A percentile compares a stretch with the other conserved stretches of the same genome.
Evolutionary conservation across 805 yeast genomes (phyloP).

Genomic region (Pichia scutulata): DNA sequence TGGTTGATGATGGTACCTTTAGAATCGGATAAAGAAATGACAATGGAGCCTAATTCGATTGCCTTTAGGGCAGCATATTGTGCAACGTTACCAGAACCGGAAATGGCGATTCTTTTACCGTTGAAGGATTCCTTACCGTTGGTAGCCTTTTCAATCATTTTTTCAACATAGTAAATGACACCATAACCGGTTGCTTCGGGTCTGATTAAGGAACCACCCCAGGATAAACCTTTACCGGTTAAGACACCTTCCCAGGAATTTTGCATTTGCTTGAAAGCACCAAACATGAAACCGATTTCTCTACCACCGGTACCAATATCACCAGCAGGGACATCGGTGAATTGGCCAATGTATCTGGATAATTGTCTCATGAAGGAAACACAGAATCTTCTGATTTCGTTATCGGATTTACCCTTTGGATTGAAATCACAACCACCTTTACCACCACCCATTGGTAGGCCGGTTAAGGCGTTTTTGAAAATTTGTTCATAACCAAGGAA

Average conservation of each 20-base stretch:
- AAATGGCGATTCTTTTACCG: constrained; percentile 93
- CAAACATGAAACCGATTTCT: constrained; percentile 90
- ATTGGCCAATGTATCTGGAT: constrained; percentile 92
- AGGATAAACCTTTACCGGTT: constrained; percentile 94
- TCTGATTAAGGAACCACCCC: constrained; percentile 99
- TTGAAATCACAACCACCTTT: constrained; percentile 98
- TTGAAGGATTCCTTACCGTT: constrained; percentile 81
- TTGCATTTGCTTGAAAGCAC: constrained; percentile 88
- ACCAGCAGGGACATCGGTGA: constrained; percentile 99
- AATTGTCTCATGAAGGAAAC: constrained; percentile 92
- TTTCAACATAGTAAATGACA: constrained; percentile 91
- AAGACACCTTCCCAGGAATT: constrained; percentile 95
- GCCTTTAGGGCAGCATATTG: constrained; percentile 98
- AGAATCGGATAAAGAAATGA: constrained; percentile 90
- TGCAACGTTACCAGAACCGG: constrained; percentile 99
- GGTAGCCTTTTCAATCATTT: constrained; percentile 92
- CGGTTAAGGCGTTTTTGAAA: constrained; percentile 96
- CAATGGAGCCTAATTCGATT: constrained; percentile 93
- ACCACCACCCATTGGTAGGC: constrained; percentile 98
- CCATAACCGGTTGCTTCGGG: constrained; percentile 99
- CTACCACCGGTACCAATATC: constrained; percentile 98
- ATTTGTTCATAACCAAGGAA: constrained; percentile 97
- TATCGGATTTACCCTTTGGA: constrained; percentile 90
- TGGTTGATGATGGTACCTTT: constrained; percentile 79
- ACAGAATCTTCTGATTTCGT: constrained; percentile 96